Base-by-base conservation (phyloP, 2,329 filamentous ascomycete genomes). In the Aspergillus fumigatiaffinis region DNA sequence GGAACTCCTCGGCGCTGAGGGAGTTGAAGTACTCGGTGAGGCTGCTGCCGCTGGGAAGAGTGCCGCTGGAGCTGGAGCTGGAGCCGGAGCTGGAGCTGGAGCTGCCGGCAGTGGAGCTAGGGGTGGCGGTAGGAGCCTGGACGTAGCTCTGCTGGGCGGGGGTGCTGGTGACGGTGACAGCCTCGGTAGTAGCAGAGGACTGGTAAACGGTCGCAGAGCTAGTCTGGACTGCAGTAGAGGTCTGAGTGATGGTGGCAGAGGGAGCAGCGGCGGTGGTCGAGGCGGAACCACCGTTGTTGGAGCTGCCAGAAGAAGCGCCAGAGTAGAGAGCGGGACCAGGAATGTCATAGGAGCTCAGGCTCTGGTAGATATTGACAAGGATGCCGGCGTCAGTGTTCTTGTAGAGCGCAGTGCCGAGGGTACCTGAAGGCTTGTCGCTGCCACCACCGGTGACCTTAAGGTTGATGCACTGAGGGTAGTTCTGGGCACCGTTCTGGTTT, bases 391-490 rank as follows among this genome's bases (percentile, higher is more conserved):
- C 84, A 54, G 75, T 72, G 64, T 77, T 73, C 53, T 75, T 84
- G 79, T 87, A 88, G 28, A 87, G 77, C 55, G 72, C 71, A 12
- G 80, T 84, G 53, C 79, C 84, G 14, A 77, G 66, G 20, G 76
- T 77, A 57, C 84, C 84, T 29, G 72, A 65, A 23, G 80, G 79
- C 53, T 74, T 62, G 60, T 67, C 73, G 32, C 75, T 78, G 52
- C 81, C 79, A 21, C 81, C 83, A 52, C 83, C 83, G 35, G 80
- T 81, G 61, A 87, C 75, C 68, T 85, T 78, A 60, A 88, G 67
- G 76, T 88, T 86, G 64, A 84, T 75, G 71, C 86, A 84, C 61
- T 80, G 78, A 56, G 82, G 81, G 72, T 84, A 84, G 71, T 82
- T 82, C 71, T 82, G 80, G 28, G 79, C 77, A 9, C 79, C 79